Conservation (phyloP, 768 basidiomycete genomes). For the Amanita rimosa region DNA sequence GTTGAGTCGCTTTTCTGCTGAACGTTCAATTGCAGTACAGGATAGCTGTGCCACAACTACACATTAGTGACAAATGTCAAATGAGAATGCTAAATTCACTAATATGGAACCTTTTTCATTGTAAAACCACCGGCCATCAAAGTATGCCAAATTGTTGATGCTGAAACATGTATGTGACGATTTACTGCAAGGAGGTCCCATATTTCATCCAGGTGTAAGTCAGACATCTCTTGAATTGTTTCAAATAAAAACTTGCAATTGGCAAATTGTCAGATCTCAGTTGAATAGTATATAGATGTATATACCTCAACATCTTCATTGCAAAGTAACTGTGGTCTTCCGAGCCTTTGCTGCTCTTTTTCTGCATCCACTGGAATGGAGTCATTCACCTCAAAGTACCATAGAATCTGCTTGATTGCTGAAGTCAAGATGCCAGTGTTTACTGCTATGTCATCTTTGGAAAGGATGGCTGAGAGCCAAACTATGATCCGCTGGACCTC, state of each 20-base stretch:
- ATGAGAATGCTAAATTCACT: no score
- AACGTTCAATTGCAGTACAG: slow-evolving; percentile 1
- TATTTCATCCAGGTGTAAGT: background rate
- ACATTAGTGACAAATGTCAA: no score
- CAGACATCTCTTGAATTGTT: background rate
- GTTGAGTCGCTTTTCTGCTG: background rate
- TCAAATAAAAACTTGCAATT: background rate
- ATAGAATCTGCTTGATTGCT: slow-evolving; percentile 5
- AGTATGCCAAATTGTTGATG: slow-evolving; percentile 14
- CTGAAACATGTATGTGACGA: slow-evolving; percentile 8
- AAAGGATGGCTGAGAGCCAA: slow-evolving; percentile 6
- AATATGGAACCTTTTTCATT: background rate
- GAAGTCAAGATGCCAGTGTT: slow-evolving; percentile 4
- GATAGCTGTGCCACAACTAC: no score
- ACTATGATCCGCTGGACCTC: background rate
- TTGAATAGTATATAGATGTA: background rate
- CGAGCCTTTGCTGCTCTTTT: background rate
- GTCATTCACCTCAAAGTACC: slow-evolving; percentile 1
- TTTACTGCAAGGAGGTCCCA: background rate
- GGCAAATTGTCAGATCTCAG: background rate
- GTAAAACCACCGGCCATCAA: slow-evolving; percentile 5
- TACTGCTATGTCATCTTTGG: slow-evolving; percentile 3
- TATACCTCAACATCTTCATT: slow-evolving; percentile 7
- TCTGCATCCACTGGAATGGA: slow-evolving; percentile 1
- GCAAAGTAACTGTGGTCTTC: background rate